Evolutionary conservation across 495 filamentous ascomycete species (phyloP).

Genomic region (Bryoglossum gracile): DNA sequence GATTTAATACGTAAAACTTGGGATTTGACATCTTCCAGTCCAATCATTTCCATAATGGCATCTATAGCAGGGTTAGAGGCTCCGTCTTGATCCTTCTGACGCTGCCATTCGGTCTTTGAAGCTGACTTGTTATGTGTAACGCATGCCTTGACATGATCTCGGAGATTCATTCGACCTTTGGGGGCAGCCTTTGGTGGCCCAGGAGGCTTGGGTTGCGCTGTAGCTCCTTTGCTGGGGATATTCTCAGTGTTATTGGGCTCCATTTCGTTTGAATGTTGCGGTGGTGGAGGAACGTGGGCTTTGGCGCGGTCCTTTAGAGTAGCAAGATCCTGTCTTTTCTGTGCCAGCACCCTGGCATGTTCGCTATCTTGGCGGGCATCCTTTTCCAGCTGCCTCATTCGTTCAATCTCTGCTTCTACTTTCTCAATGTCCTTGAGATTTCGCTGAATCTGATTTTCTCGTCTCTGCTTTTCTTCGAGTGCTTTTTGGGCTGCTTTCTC

Average conservation of each 20-base stretch:
- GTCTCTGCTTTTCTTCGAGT: conserved; percentile 45
- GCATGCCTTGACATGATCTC: background rate
- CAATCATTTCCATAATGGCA: conserved; percentile 61
- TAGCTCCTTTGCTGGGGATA: background rate
- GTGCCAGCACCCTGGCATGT: conserved; percentile 38
- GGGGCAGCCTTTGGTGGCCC: background rate
- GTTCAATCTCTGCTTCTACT: conserved; percentile 51
- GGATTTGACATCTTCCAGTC: conserved; percentile 62
- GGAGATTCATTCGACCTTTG: background rate
- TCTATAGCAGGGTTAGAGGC: conserved; percentile 53
- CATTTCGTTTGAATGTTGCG: too few species aligned
- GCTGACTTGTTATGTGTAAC: conserved; percentile 23
- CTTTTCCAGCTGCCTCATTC: conserved; percentile 39
- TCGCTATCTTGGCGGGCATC: conserved; percentile 40
- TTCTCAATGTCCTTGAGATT: conserved; percentile 46
- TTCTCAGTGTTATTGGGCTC: background rate
- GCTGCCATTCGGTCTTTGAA: conserved; percentile 51
- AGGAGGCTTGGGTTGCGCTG: background rate
- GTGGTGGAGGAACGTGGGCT: background rate
- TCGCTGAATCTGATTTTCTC: conserved; percentile 39
- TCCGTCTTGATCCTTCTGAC: conserved; percentile 44
- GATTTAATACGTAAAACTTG: conserved; percentile 59
- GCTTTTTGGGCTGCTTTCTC: conserved; percentile 42
- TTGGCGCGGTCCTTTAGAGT: conserved; percentile 7
- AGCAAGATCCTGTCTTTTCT: conserved; percentile 25